Evolutionary conservation across 331 rosid genomes (phyloP).

Genomic region (Ulmus americana): DNA sequence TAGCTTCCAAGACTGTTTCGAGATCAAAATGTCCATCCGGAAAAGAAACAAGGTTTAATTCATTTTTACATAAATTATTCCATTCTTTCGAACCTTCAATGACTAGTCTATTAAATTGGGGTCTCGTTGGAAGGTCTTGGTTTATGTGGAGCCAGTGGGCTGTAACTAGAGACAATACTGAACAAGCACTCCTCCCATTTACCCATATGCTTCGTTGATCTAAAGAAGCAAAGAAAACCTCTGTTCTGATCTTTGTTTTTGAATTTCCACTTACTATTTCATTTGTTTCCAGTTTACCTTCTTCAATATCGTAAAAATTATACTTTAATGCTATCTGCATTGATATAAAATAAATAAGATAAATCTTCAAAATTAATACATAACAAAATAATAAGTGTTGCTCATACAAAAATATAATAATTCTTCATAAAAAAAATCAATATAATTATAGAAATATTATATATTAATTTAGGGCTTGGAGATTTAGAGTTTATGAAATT

Average conservation of each 20-base stretch:
- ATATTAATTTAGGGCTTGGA: no score
- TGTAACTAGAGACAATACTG: constrained; percentile 50
- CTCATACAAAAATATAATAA: no score
- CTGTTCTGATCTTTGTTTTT: constrained; percentile 47
- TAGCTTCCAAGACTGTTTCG: constrained; percentile 63
- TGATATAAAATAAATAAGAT: constrained; percentile 14
- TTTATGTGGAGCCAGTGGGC: constrained; percentile 78
- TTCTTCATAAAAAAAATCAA: no score
- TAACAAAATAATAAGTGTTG: no score
- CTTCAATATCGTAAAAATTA: not conserved
- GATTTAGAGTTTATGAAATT: no score
- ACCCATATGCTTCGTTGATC: constrained; percentile 71
- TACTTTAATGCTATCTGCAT: not conserved
- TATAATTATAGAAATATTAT: no score
- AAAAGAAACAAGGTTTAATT: constrained; percentile 34
- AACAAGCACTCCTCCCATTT: constrained; percentile 68
- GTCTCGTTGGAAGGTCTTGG: constrained; percentile 37
- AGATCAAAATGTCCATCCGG: constrained; percentile 77
- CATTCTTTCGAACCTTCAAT: constrained; percentile 61
- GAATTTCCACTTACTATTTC: constrained; percentile 59
- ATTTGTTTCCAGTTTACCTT: constrained; percentile 35
- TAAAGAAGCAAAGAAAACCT: constrained; percentile 58
- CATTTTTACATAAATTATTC: constrained; percentile 50
- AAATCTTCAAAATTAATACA: not conserved
- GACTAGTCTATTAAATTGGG: constrained; percentile 54